Evolutionary conservation across 495 filamentous ascomycete genomes (phyloP).

Genomic region (Antarctomyces pellizariae): DNA sequence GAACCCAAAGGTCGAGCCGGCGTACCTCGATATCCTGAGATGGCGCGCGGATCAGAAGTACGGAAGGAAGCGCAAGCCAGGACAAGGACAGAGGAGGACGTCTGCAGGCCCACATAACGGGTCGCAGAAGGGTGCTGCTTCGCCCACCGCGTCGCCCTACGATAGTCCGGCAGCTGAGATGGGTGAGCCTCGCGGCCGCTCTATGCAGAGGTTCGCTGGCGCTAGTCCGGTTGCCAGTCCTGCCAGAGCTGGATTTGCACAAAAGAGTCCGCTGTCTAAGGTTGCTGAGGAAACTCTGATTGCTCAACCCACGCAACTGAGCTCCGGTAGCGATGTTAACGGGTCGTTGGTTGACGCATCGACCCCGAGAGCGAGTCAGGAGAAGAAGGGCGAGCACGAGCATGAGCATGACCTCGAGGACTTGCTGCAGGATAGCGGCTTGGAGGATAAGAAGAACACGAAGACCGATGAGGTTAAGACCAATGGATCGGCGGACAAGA

Average conservation of each 20-base stretch:
- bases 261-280: constrained; percentile 25
- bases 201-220: constrained; percentile 27
- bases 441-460: constrained; percentile 13
- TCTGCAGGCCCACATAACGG: constrained; percentile 14
- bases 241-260: constrained; percentile 24
- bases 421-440: constrained; percentile 7
- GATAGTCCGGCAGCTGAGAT: constrained; percentile 22
- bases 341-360: constrained; percentile 26
- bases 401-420: constrained; percentile 7
- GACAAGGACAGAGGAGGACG: constrained; percentile 12
- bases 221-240: constrained; percentile 29
- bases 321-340: constrained; percentile 6
- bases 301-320: constrained; percentile 8
- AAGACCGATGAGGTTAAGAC: constrained; percentile 9
- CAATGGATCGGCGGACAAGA: constrained; percentile 14
- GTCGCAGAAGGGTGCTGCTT: constrained; percentile 3
- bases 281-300: constrained; percentile 24
- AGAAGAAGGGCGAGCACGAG: constrained; percentile 14
- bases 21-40: constrained; percentile 80
- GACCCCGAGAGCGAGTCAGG: constrained; percentile 25
- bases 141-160: constrained; percentile 27
- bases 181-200: constrained; percentile 25
- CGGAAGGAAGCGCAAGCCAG: constrained; percentile 36
- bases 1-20: constrained; percentile 66
- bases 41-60: constrained; percentile 91